A percentile compares a stretch with the other conserved stretches of the same genome.
Conservation (phyloP, 2,329 filamentous ascomycete species). For the Colletotrichum kahawae region DNA sequence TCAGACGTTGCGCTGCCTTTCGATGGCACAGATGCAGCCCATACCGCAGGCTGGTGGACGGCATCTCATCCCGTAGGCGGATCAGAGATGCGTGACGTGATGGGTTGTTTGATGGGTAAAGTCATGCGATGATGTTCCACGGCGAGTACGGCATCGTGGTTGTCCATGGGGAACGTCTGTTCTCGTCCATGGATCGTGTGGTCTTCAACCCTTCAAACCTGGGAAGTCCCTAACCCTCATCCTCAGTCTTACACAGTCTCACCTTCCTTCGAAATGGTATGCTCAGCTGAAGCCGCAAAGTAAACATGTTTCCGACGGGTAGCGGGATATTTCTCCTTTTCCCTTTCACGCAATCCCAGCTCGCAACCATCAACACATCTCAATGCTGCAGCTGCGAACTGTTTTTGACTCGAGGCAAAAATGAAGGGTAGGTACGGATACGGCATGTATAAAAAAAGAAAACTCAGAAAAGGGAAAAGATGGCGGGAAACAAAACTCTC, state of each 20-base stretch:
- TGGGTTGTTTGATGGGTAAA: slow-evolving; percentile 4
- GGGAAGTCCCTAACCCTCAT: neutral
- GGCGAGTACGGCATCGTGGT: neutral
- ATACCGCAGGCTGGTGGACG: neutral
- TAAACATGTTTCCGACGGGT: slow-evolving; percentile 1
- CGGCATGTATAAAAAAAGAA: neutral
- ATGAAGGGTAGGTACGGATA: neutral
- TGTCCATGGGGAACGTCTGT: neutral
- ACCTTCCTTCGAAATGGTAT: neutral
- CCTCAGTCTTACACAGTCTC: neutral
- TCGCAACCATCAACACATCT: neutral
- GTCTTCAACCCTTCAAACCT: neutral
- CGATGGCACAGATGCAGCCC: neutral
- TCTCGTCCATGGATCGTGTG: neutral
- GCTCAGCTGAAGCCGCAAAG: neutral
- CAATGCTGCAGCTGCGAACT: neutral
- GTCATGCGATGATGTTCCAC: slow-evolving; percentile 5
- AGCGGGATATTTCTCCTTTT: neutral
- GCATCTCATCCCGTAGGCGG: neutral
- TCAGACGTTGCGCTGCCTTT: neutral
- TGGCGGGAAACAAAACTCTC: neutral
- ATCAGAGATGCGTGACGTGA: slow-evolving; percentile 6
- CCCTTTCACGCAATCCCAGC: slow-evolving; percentile 4
- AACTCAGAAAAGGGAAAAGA: neutral
- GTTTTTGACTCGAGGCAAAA: neutral